Base-by-base conservation (phyloP, 768 basidiomycete species). In the Omphalotus guepiniiformis region DNA sequence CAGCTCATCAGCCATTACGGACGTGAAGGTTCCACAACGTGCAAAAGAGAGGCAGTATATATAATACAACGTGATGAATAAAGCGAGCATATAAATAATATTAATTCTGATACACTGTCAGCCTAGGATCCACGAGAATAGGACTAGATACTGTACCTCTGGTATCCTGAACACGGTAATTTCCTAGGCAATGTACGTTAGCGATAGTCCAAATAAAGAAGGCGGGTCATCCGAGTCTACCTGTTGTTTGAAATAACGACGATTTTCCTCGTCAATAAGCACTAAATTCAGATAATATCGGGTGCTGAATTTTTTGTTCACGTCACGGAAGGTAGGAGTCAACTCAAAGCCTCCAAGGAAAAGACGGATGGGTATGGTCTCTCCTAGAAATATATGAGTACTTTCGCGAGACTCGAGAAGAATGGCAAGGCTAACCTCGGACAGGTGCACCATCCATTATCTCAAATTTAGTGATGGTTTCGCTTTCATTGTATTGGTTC, bases 371-470 rank as follows among this genome's bases (percentile, higher is more conserved):
- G 96, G 96, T 56, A 98, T 97, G 8, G 93, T 97, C 69, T 99
- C 96, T 42, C 95, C 94, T 93, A 56, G 1, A 53, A 7, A 30
- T 22, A 9, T 16, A 8, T 35, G 6, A 47, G 4, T 4, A 22
- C 6, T 22, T 26, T 15, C 32, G 21, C 2, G 16, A 44, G 23
- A 8, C 29, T 6, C 2, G 13, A 21, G 23, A 39, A 4, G n/a
- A 13, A 19, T 2, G 8, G 18, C 0, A 34, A 35, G 3, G 62
- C 74, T 39, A 53, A 88, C 91, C 92, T 72, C 93, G 78, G n/a
- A 97, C 93, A 1, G 95, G 95, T 6, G 94, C 92, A 2, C 94
- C 93, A 63, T 98, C 94, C 94, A 96, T 96, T 56, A 97, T 96
- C 68, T 98, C 96, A 60, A 97, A 98, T 68, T 98, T 98, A 7